These are phyloP conservation scores for Fusarium sarcochroum DNA, from an alignment of 2,329 filamentous ascomycete species.

Conservation along the genomic window DNA sequence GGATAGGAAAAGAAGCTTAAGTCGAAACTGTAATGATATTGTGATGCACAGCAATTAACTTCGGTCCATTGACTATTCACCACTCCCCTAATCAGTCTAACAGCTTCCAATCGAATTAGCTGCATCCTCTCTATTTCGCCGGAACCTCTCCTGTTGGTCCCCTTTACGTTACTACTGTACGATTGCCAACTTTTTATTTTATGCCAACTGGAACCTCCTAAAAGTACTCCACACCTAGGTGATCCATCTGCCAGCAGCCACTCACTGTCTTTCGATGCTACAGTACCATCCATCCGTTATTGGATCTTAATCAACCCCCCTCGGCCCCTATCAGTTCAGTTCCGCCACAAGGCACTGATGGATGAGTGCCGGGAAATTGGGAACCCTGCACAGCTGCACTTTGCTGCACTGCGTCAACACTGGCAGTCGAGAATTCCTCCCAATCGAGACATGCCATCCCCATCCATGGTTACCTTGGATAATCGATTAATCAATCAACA, in stretches of 20 bases:
- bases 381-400: background rate
- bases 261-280: constrained; percentile 23
- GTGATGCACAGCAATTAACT: too few relatives aligned
- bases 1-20: background rate
- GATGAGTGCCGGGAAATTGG: too few relatives aligned
- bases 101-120: constrained; percentile 7
- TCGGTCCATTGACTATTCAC: background rate
- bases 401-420: constrained; percentile 12
- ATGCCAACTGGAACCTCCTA: background rate
- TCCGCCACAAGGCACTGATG: too few relatives aligned
- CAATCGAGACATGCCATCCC: constrained; percentile 1
- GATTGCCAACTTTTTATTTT: constrained; percentile 29
- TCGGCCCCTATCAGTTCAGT: too few relatives aligned
- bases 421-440: background rate
- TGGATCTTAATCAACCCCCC: too few relatives aligned
- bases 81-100: background rate
- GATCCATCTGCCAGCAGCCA: constrained; percentile 33
- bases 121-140: constrained; percentile 31
- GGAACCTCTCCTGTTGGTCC: constrained; percentile 24
- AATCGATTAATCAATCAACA: constrained; percentile 34
- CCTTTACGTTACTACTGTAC: constrained; percentile 6
- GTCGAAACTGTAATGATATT: too few relatives aligned
- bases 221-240: constrained; percentile 12
- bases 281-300: constrained; percentile 6
- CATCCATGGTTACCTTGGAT: constrained; percentile 28